Evolutionary conservation across 345 rosid genomes (phyloP).

Genomic region (Hibiscus mutabilis): DNA sequence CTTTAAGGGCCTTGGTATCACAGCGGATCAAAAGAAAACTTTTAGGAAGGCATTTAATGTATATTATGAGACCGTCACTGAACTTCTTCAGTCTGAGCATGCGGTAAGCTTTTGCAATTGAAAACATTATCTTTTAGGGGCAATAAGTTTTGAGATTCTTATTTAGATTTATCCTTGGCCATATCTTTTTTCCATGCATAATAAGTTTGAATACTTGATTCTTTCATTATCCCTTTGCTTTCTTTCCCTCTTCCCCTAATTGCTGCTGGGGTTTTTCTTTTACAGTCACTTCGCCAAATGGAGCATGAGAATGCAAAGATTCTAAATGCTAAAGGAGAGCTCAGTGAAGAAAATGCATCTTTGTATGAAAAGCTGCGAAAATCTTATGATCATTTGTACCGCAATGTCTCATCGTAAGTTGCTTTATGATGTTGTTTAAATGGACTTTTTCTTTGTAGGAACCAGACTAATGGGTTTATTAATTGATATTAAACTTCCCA

Average conservation of each 20-base stretch:
- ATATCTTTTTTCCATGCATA: neutral
- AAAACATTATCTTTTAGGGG: slow-evolving; percentile 3
- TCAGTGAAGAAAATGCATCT: slow-evolving; percentile 79
- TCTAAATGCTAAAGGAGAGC: slow-evolving; percentile 94
- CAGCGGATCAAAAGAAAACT: slow-evolving; percentile 81
- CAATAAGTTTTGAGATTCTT: neutral
- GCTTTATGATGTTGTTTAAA: slow-evolving; percentile 14
- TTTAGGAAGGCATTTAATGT: slow-evolving; percentile 70
- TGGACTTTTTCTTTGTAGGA: slow-evolving; percentile 9
- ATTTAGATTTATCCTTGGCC: slow-evolving; percentile 1
- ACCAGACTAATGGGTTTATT: neutral
- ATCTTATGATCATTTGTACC: slow-evolving; percentile 87
- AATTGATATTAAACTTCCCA: neutral
- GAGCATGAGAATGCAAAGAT: slow-evolving; percentile 92
- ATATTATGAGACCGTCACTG: slow-evolving; percentile 76
- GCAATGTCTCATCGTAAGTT: slow-evolving; percentile 87
- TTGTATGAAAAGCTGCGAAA: slow-evolving; percentile 94
- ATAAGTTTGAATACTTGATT: neutral
- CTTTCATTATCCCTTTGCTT: neutral
- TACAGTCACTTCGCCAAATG: slow-evolving; percentile 87
- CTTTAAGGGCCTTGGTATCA: slow-evolving; percentile 65
- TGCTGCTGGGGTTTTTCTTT: slow-evolving; percentile 14
- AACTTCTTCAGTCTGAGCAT: slow-evolving; percentile 90
- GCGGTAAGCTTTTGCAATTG: slow-evolving; percentile 41
- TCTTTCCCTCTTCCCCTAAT: neutral